Conservation (phyloP, 116 monocot species). For the Dioscorea cayenensis region DNA sequence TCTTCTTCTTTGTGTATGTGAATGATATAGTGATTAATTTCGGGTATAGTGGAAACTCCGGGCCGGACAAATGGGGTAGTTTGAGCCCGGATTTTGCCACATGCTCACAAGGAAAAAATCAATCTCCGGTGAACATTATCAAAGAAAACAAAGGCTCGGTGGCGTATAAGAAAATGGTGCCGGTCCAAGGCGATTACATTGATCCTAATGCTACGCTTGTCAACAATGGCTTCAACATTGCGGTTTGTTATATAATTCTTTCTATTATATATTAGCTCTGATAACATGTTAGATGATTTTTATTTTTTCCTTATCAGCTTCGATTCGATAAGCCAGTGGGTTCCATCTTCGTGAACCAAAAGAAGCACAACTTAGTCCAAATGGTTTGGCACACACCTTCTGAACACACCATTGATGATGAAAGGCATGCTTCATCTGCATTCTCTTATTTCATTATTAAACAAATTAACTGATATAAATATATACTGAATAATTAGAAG, state of each 20-base stretch:
- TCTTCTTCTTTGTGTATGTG: neutral
- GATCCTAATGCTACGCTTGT: slow-evolving; percentile 45
- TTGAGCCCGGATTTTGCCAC: slow-evolving; percentile 26
- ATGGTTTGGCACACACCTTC: slow-evolving; percentile 53
- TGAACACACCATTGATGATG: slow-evolving; percentile 46
- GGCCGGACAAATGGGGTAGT: slow-evolving; percentile 56
- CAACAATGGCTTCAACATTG: slow-evolving; percentile 51
- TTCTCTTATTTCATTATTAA: too few species aligned
- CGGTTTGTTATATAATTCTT: slow-evolving; percentile 14
- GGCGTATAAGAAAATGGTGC: neutral
- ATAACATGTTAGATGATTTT: too few species aligned
- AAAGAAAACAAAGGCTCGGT: slow-evolving; percentile 1
- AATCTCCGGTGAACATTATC: slow-evolving; percentile 68
- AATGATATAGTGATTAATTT: slow-evolving; percentile 11
- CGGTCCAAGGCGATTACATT: slow-evolving; percentile 34
- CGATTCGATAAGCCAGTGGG: slow-evolving; percentile 27
- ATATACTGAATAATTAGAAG: too few species aligned
- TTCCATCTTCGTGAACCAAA: slow-evolving; percentile 20
- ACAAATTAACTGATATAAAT: too few species aligned
- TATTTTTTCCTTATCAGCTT: slow-evolving; percentile 19
- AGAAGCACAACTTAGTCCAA: slow-evolving; percentile 32
- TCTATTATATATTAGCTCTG: neutral
- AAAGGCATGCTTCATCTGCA: slow-evolving; percentile 8
- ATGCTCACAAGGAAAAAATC: slow-evolving; percentile 44
- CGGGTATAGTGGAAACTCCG: slow-evolving; percentile 34